Conservation (phyloP, 2,329 filamentous ascomycete species). For the Macrophomina phaseolina region DNA sequence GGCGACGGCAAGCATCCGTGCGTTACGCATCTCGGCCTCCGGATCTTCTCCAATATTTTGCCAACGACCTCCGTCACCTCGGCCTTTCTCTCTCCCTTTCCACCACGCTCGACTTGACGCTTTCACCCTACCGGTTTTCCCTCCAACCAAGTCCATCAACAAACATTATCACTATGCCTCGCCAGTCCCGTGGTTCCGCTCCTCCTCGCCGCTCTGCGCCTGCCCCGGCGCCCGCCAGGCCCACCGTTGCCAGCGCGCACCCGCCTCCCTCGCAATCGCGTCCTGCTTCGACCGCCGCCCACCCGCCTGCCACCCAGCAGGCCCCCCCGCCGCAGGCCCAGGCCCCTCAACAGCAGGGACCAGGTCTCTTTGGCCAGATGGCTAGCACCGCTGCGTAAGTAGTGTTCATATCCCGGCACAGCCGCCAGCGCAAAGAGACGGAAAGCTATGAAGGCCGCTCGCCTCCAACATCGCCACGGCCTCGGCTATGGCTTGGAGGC, state of each 20-base stretch:
- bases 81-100: not conserved
- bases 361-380: conserved; percentile 95
- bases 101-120: not conserved
- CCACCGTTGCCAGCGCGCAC: conserved; percentile 66
- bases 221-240: conserved; percentile 56
- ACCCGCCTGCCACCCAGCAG: conserved; percentile 52
- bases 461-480: not conserved
- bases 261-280: conserved; percentile 61
- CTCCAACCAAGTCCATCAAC: not conserved
- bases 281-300: conserved; percentile 71
- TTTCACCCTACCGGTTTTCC: not conserved
- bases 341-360: conserved; percentile 63
- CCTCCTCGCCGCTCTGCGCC: conserved; percentile 51
- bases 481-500: not conserved
- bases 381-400: conserved; percentile 96
- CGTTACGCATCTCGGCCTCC: conserved; percentile 12
- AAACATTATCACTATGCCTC: conserved; percentile 47
- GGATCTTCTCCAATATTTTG: conserved; percentile 25
- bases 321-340: conserved; percentile 59
- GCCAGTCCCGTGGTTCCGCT: conserved; percentile 54
- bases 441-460: not conserved
- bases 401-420: not conserved
- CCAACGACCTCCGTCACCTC: conserved; percentile 1
- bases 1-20: conserved; percentile 9
- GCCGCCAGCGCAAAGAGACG: not conserved